A percentile compares a stretch with the other conserved stretches of the same genome.
phyloP scores from a whole-genome alignment of 257 asterid genomes.

The Scutellaria minor region DNA sequence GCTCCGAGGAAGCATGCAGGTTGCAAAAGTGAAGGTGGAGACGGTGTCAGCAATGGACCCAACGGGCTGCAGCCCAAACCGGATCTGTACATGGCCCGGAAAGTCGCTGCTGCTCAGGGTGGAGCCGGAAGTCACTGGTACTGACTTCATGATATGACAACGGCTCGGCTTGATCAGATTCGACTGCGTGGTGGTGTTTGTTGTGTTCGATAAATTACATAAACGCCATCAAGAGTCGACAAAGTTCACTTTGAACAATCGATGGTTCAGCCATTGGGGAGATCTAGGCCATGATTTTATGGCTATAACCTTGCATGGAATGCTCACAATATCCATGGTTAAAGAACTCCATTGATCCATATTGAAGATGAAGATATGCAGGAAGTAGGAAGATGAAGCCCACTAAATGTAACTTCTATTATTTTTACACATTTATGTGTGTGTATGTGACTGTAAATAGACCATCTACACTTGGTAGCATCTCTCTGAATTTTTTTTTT shows the following conservation, averaged over 20 bases:
- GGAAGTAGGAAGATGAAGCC: conserved; percentile 2
- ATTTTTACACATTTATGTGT: too few species aligned
- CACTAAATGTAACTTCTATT: too few species aligned
- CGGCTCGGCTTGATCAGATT: not conserved
- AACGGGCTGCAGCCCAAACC: conserved; percentile 54
- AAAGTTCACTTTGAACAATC: not conserved
- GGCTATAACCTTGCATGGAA: not conserved
- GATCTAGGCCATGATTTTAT: conserved; percentile 23
- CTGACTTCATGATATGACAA: conserved; percentile 30
- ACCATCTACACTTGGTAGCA: too few species aligned
- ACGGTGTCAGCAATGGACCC: conserved; percentile 41
- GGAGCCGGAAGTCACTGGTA: conserved; percentile 56
- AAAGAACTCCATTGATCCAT: not conserved
- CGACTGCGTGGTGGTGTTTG: not conserved
- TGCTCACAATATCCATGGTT: not conserved
- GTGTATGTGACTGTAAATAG: too few species aligned
- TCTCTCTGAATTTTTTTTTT: too few species aligned
- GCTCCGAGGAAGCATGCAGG: conserved; percentile 51
- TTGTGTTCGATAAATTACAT: not conserved
- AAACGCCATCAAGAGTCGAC: not conserved
- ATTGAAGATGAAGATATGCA: conserved; percentile 23
- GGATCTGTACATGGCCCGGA: conserved; percentile 51
- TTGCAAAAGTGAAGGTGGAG: conserved; percentile 47
- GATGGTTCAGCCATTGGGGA: not conserved
- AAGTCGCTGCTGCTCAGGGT: conserved; percentile 55